These are phyloP conservation scores for Coemansia sp. DNA, from an alignment of 192 early-diverging fungal genomes.

Conservation along the genomic window DNA sequence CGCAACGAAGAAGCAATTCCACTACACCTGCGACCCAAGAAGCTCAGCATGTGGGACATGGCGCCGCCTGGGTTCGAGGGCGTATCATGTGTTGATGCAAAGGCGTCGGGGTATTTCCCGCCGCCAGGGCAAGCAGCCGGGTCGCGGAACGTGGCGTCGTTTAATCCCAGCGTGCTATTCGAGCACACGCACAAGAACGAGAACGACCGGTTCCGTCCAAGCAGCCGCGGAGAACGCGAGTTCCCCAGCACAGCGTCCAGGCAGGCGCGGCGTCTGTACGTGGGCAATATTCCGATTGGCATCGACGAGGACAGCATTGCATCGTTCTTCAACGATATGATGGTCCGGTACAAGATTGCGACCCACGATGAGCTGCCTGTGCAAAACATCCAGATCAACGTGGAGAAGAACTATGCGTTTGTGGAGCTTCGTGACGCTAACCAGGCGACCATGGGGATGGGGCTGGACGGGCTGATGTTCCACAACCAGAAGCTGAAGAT, in stretches of 20 bases:
- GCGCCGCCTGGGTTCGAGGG: constrained; percentile 86
- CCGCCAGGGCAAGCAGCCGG: constrained; percentile 39
- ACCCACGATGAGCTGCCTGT: constrained; percentile 70
- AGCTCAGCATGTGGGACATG: constrained; percentile 91
- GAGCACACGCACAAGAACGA: constrained; percentile 57
- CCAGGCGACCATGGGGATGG: constrained; percentile 87
- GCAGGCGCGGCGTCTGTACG: constrained; percentile 86
- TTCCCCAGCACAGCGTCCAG: constrained; percentile 57
- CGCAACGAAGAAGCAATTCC: constrained; percentile 60
- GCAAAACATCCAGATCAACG: constrained; percentile 81
- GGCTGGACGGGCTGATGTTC: constrained; percentile 90
- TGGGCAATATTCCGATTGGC: constrained; percentile 84
- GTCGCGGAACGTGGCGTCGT: constrained; percentile 47
- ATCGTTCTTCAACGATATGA: constrained; percentile 84
- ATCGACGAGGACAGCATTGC: constrained; percentile 70
- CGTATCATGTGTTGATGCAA: constrained; percentile 82
- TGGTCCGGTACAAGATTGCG: constrained; percentile 75
- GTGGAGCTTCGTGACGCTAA: constrained; percentile 90
- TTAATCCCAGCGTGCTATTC: constrained; percentile 39
- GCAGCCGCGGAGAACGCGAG: constrained; percentile 48
- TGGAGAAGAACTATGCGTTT: constrained; percentile 96
- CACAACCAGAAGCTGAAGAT: constrained; percentile 82
- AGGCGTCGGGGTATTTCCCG: constrained; percentile 70
- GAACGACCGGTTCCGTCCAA: constrained; percentile 42
- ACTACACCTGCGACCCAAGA: constrained; percentile 72